Evolutionary conservation across 2,329 filamentous ascomycete species (phyloP), one percentile per base, ranked within the genome.

Genomic region (Metarhizium brunneum): DNA sequence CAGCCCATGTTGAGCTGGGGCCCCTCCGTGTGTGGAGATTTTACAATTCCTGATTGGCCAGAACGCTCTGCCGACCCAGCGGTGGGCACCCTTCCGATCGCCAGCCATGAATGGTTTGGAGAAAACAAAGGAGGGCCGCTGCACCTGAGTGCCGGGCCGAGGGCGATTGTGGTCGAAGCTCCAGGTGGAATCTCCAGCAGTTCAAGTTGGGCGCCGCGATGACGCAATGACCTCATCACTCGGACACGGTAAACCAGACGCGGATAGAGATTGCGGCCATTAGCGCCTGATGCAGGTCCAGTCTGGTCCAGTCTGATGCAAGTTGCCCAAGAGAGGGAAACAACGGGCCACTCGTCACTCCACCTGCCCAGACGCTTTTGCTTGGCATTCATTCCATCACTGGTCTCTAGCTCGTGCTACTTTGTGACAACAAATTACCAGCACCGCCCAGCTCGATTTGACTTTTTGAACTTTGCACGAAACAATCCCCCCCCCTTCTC

Each of bases 161-260:
- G 47, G 53, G 53, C 45, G 36, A 20, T 32, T 13, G n/a, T 16
- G 53, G 4, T 32, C 45, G 25, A 38, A 10, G 35, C 32, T 35
- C 25, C 25, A 25, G 25, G 25, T 25, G 25, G 25, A 25, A 25
- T 25, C 25, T 25, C 25, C 25, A 25, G 25, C 25, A 25, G 25
- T 25, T 25, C 25, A 25, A 25, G 25, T 25, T 25, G 25, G 25
- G 25, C 25, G 25, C 25, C 25, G 25, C 25, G 36, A 32, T 32
- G 25, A 32, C 49, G 49, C 29, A 50, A 52, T 56, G 54, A 56
- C 54, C 54, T 56, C 54, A 56, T 42, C 30, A 52, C 2, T 49
- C 43, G 18, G 30, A 11, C 18, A 4, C 25, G 25, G 25, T 25
- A 25, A 25, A 25, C 25, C 25, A 25, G 25, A 25, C 25, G 25